Evolutionary conservation across 805 yeast genomes (phyloP).

Genomic region (Ogataea haglerorum): DNA sequence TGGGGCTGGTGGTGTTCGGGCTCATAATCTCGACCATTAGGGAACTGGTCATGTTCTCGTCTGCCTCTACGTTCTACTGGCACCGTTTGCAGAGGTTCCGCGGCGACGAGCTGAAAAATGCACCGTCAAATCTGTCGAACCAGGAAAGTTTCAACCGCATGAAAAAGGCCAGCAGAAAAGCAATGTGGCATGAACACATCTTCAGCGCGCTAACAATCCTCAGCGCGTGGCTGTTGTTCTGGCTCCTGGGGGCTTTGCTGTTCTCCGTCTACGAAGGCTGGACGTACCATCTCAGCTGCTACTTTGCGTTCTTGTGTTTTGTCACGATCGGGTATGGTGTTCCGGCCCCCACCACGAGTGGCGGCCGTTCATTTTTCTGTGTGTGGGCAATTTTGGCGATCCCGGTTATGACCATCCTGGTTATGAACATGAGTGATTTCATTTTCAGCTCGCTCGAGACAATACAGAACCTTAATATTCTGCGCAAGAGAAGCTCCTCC

Average conservation of each 20-base stretch:
- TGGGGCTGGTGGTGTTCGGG: conserved; percentile 73
- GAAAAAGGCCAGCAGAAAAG: conserved; percentile 45
- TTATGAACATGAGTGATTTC: conserved; percentile 69
- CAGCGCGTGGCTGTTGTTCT: conserved; percentile 49
- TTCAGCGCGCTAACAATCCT: conserved; percentile 40
- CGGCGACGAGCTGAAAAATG: conserved; percentile 25
- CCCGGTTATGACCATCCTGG: conserved; percentile 80
- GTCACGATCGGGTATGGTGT: conserved; percentile 87
- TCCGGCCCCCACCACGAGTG: conserved; percentile 55
- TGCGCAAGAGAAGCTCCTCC: conserved; percentile 1
- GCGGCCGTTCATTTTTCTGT: conserved; percentile 71
- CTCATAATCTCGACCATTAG: conserved; percentile 68
- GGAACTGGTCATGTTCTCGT: conserved; percentile 56
- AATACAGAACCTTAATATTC: not conserved
- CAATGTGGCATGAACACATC: conserved; percentile 38
- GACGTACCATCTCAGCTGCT: conserved; percentile 68
- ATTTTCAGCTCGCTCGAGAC: conserved; percentile 33
- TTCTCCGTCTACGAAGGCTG: conserved; percentile 63
- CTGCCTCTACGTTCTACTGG: conserved; percentile 63
- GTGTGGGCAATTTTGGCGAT: conserved; percentile 81
- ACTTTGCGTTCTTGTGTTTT: conserved; percentile 72
- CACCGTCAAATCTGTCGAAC: conserved; percentile 28
- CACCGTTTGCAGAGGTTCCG: conserved; percentile 58
- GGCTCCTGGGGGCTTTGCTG: conserved; percentile 71
- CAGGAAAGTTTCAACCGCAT: conserved; percentile 54